Evolutionary conservation across 2,329 filamentous ascomycete species (phyloP), one percentile per base, ranked within the genome.

Genomic region (Nakataea oryzae): DNA sequence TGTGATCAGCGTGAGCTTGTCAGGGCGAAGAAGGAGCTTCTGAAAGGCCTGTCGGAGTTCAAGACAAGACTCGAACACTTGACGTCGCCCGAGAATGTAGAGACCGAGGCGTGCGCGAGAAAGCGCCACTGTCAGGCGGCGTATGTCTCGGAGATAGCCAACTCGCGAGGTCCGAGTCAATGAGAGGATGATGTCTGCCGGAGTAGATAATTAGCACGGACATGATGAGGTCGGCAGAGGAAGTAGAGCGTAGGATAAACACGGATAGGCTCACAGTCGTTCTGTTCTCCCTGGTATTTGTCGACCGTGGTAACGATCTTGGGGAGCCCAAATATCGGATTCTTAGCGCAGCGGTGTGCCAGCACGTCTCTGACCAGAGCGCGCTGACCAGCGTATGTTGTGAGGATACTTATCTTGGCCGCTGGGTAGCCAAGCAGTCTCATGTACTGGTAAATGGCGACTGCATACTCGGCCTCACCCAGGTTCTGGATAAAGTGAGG

Each of bases 241-340:
- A 26, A 41, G 58, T 26, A 59, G 21, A 11, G 24, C 4, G 17
- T n/a, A 28, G 54, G 17, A 24, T n/a, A 58, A 2, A 41, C 62
- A 63, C 29, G 58, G 14, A 41, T 32, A 54, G 62, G 85, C 89
- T 81, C 81, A 95, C 91, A 97, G 71, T 99, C 95, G 75, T 99
- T 99, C 76, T 99, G 95, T 79, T 99, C 95, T 73, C 95, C 96
- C 78, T 99, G 95, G 71, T 97, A 99, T 74, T 96, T 97, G 78
- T 99, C 95, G 65, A 99, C 93, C 6, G 96, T 99, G 3, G 91
- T 93, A 30, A 99, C 91, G 61, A 89, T 88, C 74, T 88, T 89
- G 24, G 95, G 95, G 74, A 96, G 78, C 11, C 93, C 93, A 75
- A 99, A 99, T 26, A 97, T 78, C 2, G 86, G 78, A 69, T 92